phyloP scores from a whole-genome alignment of 129 eudicot species.

The Artemisia argyi region DNA sequence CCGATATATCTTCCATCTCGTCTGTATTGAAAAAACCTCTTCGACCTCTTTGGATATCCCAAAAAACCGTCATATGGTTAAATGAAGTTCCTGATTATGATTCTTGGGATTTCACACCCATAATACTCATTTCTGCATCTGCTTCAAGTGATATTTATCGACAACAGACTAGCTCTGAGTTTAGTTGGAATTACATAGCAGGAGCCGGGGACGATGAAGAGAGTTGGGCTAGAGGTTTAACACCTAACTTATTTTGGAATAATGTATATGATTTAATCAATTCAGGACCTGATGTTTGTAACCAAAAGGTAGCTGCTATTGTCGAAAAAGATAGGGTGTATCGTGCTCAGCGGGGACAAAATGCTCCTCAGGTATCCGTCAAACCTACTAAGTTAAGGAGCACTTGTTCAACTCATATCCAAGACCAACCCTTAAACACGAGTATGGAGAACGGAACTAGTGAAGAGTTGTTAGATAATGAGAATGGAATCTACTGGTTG shows the following conservation, averaged over 20 bases:
- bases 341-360: constrained; percentile 71
- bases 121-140: constrained; percentile 91
- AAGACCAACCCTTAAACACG: constrained; percentile 29
- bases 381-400: constrained; percentile 41
- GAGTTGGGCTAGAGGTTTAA: constrained; percentile 93
- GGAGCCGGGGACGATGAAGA: constrained; percentile 99
- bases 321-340: constrained; percentile 88
- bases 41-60: constrained; percentile 95
- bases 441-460: constrained; percentile 16
- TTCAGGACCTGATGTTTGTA: constrained; percentile 81
- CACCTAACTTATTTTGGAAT: constrained; percentile 83
- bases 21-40: constrained; percentile 66
- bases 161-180: constrained; percentile 70
- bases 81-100: constrained; percentile 87
- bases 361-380: constrained; percentile 72
- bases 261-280: constrained; percentile 66
- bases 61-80: constrained; percentile 87
- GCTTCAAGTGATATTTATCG: constrained; percentile 47
- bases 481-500: constrained; percentile 53
- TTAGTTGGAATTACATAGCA: constrained; percentile 90
- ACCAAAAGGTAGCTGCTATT: constrained; percentile 76
- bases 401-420: constrained; percentile 16
- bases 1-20: constrained; percentile 72
- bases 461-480: constrained; percentile 26
- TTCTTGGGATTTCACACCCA: constrained; percentile 96